Evolutionary conservation across 2,329 filamentous ascomycete species (phyloP).

Genomic region (Fusarium multiceps): DNA sequence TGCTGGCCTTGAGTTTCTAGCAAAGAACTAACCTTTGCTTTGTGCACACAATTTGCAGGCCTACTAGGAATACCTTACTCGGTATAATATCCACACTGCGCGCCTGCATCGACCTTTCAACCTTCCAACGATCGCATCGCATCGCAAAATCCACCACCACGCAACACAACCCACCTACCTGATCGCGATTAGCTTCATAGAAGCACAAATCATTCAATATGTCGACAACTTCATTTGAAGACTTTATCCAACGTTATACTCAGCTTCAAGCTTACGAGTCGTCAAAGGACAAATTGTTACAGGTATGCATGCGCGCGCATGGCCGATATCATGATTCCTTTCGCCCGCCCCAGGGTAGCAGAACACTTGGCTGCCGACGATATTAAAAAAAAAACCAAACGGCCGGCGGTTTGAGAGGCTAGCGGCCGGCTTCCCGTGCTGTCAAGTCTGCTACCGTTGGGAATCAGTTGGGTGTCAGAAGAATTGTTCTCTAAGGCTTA

Average conservation of each 20-base stretch:
- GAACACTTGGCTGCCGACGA: background rate
- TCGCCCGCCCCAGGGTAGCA: constrained; percentile 3
- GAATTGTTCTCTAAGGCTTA: background rate
- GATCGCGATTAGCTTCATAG: constrained; percentile 14
- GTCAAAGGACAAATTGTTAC: constrained; percentile 58
- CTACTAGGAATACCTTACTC: background rate
- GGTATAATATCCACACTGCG: constrained; percentile 22
- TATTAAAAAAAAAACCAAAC: background rate
- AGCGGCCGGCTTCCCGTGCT: background rate
- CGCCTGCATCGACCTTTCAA: constrained; percentile 17
- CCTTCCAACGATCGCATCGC: constrained; percentile 6
- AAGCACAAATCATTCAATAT: constrained; percentile 34
- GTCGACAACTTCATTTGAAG: constrained; percentile 51
- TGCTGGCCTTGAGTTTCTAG: constrained; percentile 3
- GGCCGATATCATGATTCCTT: constrained; percentile 3
- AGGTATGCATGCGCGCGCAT: constrained; percentile 52
- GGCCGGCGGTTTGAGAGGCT: background rate
- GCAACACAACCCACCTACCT: background rate
- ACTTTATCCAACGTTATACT: constrained; percentile 62
- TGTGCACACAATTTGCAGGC: constrained; percentile 10
- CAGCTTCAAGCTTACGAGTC: constrained; percentile 56
- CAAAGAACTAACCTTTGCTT: background rate
- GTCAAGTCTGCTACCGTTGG: background rate
- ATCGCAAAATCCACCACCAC: constrained; percentile 9
- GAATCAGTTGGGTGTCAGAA: background rate